Conservation (phyloP, 75 land plant genomes). For the Larix kaempferi region DNA sequence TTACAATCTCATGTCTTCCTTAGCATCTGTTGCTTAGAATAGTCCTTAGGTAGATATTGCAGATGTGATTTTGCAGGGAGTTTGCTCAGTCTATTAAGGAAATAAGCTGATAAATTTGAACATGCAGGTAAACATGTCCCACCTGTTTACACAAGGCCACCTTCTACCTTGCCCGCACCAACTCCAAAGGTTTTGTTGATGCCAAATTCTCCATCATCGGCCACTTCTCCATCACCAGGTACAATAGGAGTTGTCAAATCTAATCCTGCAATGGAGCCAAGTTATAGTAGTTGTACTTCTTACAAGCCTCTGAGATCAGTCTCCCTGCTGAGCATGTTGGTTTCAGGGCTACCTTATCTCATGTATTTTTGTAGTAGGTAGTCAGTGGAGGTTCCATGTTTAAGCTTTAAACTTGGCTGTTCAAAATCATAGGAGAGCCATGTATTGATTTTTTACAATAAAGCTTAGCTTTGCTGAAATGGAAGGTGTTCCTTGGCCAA, state of each 20-base stretch:
- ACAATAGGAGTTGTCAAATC: neutral
- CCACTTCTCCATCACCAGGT: constrained; percentile 5
- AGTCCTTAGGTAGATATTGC: neutral
- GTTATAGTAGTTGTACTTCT: neutral
- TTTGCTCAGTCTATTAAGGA: neutral
- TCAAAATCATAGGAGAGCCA: neutral
- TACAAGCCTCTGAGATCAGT: constrained; percentile 1
- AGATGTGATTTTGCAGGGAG: neutral
- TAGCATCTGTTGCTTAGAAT: neutral
- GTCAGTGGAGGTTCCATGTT: neutral
- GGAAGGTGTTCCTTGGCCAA: neutral
- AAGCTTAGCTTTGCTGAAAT: constrained; percentile 4
- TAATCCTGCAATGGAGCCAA: constrained; percentile 4
- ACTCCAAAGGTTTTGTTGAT: neutral
- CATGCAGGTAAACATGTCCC: constrained; percentile 9
- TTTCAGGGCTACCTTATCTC: constrained; percentile 1
- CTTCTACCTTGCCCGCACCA: neutral
- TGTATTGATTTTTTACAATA: constrained; percentile 5
- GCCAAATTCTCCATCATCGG: constrained; percentile 3
- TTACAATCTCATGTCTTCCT: constrained; percentile 1
- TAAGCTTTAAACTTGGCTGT: neutral
- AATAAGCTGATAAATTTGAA: neutral
- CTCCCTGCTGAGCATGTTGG: neutral
- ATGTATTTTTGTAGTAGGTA: neutral
- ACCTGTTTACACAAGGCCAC: constrained; percentile 9